phyloP scores from a whole-genome alignment of 441 rosid genomes.

The Omphalea diandra region DNA sequence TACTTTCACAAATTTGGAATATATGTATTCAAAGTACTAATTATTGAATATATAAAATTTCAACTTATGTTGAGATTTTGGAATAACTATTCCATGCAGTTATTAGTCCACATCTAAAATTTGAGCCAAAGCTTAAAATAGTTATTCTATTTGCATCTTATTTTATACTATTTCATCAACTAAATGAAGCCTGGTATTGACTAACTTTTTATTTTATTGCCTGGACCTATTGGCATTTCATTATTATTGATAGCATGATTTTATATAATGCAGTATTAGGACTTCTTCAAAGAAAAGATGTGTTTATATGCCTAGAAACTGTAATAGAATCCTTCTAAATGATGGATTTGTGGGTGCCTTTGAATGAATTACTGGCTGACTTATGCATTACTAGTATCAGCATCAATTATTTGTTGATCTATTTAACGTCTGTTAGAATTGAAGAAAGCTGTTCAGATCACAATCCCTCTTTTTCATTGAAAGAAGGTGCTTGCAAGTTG shows the following conservation, averaged over 20 bases:
- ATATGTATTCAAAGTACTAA: too few relatives aligned
- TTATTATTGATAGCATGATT: not conserved
- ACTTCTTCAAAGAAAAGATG: not conserved
- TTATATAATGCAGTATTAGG: not conserved
- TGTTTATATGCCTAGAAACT: not conserved
- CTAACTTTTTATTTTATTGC: too few relatives aligned
- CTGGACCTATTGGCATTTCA: not conserved
- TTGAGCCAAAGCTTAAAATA: too few relatives aligned
- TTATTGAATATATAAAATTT: too few relatives aligned
- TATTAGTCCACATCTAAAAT: too few relatives aligned
- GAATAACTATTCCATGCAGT: too few relatives aligned
- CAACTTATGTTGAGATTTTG: too few relatives aligned
- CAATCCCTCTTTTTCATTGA: not conserved
- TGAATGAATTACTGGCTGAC: not conserved
- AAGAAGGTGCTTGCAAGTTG: not conserved
- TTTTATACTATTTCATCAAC: too few relatives aligned
- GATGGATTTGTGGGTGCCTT: not conserved
- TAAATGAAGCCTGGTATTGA: too few relatives aligned
- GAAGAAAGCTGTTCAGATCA: not conserved
- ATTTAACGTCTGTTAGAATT: not conserved
- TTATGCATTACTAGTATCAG: not conserved
- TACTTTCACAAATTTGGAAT: too few relatives aligned
- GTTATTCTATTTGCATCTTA: too few relatives aligned
- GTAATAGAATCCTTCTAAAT: not conserved
- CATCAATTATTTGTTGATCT: not conserved